Evolutionary conservation across 164 flowering plant species (phyloP).

Genomic region (Magnolia officinalis): DNA sequence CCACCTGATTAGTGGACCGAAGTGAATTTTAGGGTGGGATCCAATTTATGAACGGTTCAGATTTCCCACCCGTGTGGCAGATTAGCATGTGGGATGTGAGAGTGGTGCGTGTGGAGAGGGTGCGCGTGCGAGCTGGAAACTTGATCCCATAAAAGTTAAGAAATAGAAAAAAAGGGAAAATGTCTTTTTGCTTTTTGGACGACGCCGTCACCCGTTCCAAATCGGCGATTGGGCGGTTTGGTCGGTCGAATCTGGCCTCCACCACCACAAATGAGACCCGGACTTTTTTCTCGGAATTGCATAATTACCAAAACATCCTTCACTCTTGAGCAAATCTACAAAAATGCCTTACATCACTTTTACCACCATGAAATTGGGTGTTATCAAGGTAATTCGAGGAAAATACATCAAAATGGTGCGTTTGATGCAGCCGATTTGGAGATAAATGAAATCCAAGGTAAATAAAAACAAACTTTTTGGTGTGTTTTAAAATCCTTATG

Average conservation of each 20-base stretch:
- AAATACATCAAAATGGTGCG: too few relatives aligned
- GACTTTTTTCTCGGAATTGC: background rate
- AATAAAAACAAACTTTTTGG: too few relatives aligned
- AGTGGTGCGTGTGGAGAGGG: background rate
- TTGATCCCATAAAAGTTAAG: background rate
- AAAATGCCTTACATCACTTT: background rate
- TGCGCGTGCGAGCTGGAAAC: background rate
- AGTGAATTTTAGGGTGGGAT: too few relatives aligned
- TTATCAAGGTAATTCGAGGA: too few relatives aligned
- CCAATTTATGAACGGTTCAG: background rate
- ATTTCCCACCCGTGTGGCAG: background rate
- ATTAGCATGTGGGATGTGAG: background rate
- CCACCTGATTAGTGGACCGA: too few relatives aligned
- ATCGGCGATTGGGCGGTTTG: constrained; percentile 5
- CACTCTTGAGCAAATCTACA: background rate
- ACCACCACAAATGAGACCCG: background rate
- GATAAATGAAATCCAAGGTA: too few relatives aligned
- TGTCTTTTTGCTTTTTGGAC: background rate
- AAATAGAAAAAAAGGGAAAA: background rate
- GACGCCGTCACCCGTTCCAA: background rate
- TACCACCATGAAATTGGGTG: too few relatives aligned
- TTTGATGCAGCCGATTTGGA: too few relatives aligned
- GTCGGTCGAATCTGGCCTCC: background rate
- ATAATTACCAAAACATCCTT: background rate
- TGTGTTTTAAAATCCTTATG: too few relatives aligned